Percentiles rank a stretch among this genome's conserved stretches.
phyloP scores from a whole-genome alignment of 208 protist species.

The Trypanosoma theileri region DNA sequence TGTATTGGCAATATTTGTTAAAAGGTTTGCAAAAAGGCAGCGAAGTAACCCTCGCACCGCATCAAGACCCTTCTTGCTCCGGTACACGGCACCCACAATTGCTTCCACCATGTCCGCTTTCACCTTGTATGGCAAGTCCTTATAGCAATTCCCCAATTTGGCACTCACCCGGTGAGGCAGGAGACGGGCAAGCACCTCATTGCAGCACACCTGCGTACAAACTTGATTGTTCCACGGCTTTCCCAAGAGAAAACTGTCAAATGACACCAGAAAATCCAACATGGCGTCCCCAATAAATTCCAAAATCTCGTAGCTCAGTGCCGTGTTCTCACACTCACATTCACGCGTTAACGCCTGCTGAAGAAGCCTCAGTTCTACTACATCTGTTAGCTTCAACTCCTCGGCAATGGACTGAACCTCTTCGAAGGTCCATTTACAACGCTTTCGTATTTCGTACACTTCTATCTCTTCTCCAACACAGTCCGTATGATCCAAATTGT shows the following conservation, averaged over 20 bases:
- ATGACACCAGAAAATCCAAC: constrained; percentile 59
- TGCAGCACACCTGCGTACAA: constrained; percentile 32
- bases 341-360: constrained; percentile 49
- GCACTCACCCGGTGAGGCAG: constrained; percentile 36
- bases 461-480: constrained; percentile 9
- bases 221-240: constrained; percentile 17
- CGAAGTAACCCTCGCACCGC: constrained; percentile 39
- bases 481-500: background rate
- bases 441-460: constrained; percentile 16
- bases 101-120: constrained; percentile 70
- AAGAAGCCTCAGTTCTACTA: constrained; percentile 18
- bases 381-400: constrained; percentile 15
- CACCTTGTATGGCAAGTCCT: constrained; percentile 34
- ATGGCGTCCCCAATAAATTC: constrained; percentile 73
- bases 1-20: constrained; percentile 16
- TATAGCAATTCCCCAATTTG: constrained; percentile 32
- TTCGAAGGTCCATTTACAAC: background rate
- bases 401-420: constrained; percentile 8
- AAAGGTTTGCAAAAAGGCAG: constrained; percentile 36
- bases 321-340: constrained; percentile 53
- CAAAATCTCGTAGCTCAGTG: constrained; percentile 59
- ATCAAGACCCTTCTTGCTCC: constrained; percentile 39
- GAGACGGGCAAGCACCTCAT: constrained; percentile 49
- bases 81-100: constrained; percentile 60
- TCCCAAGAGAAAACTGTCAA: constrained; percentile 36